Evolutionary conservation across 2,329 filamentous ascomycete genomes (phyloP).

Genomic region (Aspergillus intermedius): DNA sequence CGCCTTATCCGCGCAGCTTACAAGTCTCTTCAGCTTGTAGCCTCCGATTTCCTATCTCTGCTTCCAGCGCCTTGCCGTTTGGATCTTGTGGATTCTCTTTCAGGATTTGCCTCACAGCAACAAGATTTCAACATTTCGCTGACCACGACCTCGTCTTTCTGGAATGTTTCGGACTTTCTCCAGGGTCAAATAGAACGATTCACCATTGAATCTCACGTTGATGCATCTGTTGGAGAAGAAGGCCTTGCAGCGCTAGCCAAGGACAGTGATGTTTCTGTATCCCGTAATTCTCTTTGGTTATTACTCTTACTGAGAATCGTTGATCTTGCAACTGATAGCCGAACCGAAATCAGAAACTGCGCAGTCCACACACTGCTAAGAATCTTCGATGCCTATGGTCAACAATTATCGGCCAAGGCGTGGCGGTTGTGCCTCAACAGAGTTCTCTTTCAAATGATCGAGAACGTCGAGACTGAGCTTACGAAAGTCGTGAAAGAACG

Average conservation of each 20-base stretch:
- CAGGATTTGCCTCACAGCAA: constrained; percentile 79
- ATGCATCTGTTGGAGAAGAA: constrained; percentile 48
- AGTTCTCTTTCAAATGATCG: constrained; percentile 72
- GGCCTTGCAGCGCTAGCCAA: constrained; percentile 54
- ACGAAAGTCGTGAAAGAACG: constrained; percentile 10
- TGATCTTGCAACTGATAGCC: constrained; percentile 34
- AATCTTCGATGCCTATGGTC: constrained; percentile 87
- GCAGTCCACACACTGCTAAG: constrained; percentile 85
- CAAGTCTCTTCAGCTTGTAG: constrained; percentile 81
- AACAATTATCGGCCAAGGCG: constrained; percentile 66
- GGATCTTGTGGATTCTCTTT: constrained; percentile 77
- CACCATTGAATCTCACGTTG: constrained; percentile 31
- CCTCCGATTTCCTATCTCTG: constrained; percentile 82
- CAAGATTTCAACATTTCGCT: constrained; percentile 93
- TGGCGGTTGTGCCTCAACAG: constrained; percentile 79
- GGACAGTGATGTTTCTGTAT: constrained; percentile 53
- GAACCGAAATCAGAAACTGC: constrained; percentile 44
- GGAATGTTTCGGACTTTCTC: constrained; percentile 88
- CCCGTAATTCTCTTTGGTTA: constrained; percentile 35
- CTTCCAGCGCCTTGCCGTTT: constrained; percentile 65
- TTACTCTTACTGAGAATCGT: constrained; percentile 35
- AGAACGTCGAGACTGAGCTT: constrained; percentile 57
- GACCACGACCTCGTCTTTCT: constrained; percentile 91
- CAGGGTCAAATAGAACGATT: constrained; percentile 44
- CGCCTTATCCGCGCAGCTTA: constrained; percentile 82